Base-by-base conservation (phyloP, 768 basidiomycete genomes). In the Kwoniella sp. region DNA sequence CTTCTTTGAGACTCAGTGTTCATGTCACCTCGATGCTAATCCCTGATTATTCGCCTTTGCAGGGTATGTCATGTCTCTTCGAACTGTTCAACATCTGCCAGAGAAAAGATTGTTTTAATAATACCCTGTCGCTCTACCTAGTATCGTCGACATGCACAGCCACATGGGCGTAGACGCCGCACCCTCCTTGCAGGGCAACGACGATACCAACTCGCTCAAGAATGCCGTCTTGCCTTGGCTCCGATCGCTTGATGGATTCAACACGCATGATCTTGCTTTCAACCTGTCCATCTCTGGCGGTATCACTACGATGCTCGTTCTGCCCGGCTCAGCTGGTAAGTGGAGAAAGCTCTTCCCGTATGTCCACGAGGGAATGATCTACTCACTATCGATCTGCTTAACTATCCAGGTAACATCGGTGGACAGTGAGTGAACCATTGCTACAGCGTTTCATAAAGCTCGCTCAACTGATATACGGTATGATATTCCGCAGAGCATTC, bases 181-280 rank as follows among this genome's bases (percentile, higher is more conserved):
- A 15, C 93, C 93, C 0, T 72, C 47, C 0, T 78, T 87, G 75
- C 52, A 71, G 67, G 85, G 84, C 76, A 62, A 85, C 80, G 55
- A 63, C 0, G 90, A 91, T 74, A 82, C 85, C 15, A 88, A 89
- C 76, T 91, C 90, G 11, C 67, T 66, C 11, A 85, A 90, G 56
- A 89, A 88, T 0, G 85, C 90, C 2, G 84, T 90, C 41, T 61
- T 71, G 22, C 81, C 79, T 13, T 79, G 77, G 87, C 83, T 97
- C 28, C 85, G 92, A 53, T 89, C 86, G 62, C 83, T 93, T 41
- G 93, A 97, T 76, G 91, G 86, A 0, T 85, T 96, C 72, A 89
- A 94, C 76, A 92, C 90, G 0, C 90, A 92, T 65, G 93, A 94
- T 74, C 85, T 86, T 26, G 84, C 88, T 0, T 88, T 88, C 77